A percentile compares a stretch with the other conserved stretches of the same genome.
These are phyloP conservation scores for Allium cepa DNA, from an alignment of 106 monocot species.

Conservation along the genomic window DNA sequence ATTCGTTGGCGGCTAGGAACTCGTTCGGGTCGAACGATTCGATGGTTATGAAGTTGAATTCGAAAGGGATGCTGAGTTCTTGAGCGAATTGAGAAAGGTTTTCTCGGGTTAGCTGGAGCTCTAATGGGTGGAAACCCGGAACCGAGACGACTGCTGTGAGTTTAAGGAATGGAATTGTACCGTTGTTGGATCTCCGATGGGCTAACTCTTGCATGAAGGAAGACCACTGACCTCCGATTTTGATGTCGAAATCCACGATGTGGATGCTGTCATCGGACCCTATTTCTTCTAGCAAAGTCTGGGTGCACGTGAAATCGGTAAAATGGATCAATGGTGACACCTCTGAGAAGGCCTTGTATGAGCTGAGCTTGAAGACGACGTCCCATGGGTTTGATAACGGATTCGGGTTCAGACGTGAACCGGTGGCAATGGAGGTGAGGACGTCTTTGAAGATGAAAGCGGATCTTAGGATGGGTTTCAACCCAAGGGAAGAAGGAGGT, in stretches of 20 bases:
- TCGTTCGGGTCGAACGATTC: slow-evolving; percentile 60
- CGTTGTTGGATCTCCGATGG: slow-evolving; percentile 26
- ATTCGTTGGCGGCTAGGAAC: slow-evolving; percentile 34
- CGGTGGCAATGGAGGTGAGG: slow-evolving; percentile 15
- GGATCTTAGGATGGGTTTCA: slow-evolving; percentile 64
- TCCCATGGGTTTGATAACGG: slow-evolving; percentile 39
- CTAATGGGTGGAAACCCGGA: slow-evolving; percentile 47
- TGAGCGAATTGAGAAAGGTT: slow-evolving; percentile 72
- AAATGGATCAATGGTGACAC: slow-evolving; percentile 80
- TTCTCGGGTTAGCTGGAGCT: slow-evolving; percentile 63
- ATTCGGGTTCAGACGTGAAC: neutral
- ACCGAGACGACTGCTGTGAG: slow-evolving; percentile 66
- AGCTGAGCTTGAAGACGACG: slow-evolving; percentile 64
- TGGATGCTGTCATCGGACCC: slow-evolving; percentile 40
- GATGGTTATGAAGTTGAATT: slow-evolving; percentile 45
- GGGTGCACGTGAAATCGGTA: slow-evolving; percentile 76
- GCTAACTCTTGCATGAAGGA: slow-evolving; percentile 90
- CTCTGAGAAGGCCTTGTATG: slow-evolving; percentile 85
- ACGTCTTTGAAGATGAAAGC: slow-evolving; percentile 82
- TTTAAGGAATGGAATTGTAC: slow-evolving; percentile 28
- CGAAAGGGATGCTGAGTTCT: slow-evolving; percentile 65
- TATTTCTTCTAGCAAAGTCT: slow-evolving; percentile 71
- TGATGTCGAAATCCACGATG: slow-evolving; percentile 86
- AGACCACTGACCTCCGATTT: slow-evolving; percentile 83
- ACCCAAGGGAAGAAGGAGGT: slow-evolving; percentile 38